A percentile compares a stretch with the other conserved stretches of the same genome.
Conservation (phyloP, 768 basidiomycete species). For the Cyclocybe cylindracea region DNA sequence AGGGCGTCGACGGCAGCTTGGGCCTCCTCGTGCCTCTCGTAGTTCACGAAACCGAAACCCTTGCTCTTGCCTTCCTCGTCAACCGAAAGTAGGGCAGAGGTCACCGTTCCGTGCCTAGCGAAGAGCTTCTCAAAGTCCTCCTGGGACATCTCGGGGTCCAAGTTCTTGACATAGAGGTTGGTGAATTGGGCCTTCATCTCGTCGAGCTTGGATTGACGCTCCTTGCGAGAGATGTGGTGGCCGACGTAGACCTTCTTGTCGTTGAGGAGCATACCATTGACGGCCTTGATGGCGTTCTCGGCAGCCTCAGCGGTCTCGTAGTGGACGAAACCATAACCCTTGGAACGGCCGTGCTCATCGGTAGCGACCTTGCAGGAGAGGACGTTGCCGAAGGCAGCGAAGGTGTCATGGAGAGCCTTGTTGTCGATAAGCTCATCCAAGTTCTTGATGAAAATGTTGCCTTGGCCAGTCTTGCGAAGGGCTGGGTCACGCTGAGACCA, state of each 20-base stretch:
- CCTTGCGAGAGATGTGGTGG: conserved; percentile 96
- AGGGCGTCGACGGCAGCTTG: conserved; percentile 86
- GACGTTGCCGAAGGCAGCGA: conserved; percentile 98
- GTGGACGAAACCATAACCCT: conserved; percentile 98
- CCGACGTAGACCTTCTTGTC: conserved; percentile 99
- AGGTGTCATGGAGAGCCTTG: conserved; percentile 99
- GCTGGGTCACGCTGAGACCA: conserved; percentile 99
- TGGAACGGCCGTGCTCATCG: conserved; percentile 93
- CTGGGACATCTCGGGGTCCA: conserved; percentile 80
- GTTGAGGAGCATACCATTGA: conserved; percentile 98
- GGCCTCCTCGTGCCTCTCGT: conserved; percentile 88
- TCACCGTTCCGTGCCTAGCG: conserved; percentile 73
- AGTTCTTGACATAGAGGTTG: conserved; percentile 98
- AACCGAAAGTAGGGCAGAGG: conserved; percentile 81
- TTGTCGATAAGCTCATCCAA: conserved; percentile 97
- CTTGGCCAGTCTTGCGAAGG: conserved; percentile 98
- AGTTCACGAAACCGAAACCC: conserved; percentile 99
- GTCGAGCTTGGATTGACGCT: conserved; percentile 97
- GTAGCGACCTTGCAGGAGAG: conserved; percentile 99
- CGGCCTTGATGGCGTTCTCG: conserved; percentile 94
- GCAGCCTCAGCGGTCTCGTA: conserved; percentile 98
- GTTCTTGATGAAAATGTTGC: conserved; percentile 99
- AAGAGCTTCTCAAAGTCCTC: conserved; percentile 89
- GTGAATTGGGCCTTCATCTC: conserved; percentile 98
- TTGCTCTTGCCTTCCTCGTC: conserved; percentile 93